Base-by-base conservation (phyloP, 1,284 basidiomycete genomes). In the Malassezia pachydermatis region DNA sequence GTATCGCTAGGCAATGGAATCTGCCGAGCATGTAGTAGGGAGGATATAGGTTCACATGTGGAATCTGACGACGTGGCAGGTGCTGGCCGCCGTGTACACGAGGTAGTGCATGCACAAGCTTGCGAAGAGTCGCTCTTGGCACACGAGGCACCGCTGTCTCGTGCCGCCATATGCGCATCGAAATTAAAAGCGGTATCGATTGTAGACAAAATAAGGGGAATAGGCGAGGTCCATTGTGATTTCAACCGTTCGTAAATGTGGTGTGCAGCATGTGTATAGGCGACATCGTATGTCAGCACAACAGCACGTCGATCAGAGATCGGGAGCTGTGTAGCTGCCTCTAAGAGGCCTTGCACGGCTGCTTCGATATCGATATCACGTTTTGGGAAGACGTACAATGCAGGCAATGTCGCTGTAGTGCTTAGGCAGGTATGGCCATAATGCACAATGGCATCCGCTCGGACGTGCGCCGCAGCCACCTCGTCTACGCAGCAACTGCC, bases 401-500 rank as follows among this genome's bases (percentile, higher is more conserved):
- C 83, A 0, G 87, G 86, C 0, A 90, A 72, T 9, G 84, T 79
- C 7, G 83, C 84, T 5, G 84, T 84, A 58, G 84, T 86, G 35
- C 83, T 89, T 75, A 98, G 79, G 73, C 94, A 99, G 0, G 92
- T 89, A 75, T 95, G 87, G 1, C 94, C 92, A 65, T 94, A 96
- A 70, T 98, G 92, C 5, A 99, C 83, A 53, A 96, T 78, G 8
- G 84, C 79, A 65, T 96, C 86, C 0, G 90, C 88, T 56, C 90
- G 82, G 34, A 92, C 83, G 70, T 98, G 94, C 57, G 89, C 83
- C 5, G 92, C 90, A 7, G 88, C 86, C 3, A 98, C 84, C 63
- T 96, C 86, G 69, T 99, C 94, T 4, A 94, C 88, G 68, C 92
- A 98, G 69, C 92, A 99, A 64, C 88, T 94, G 70, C 90, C 92